Evolutionary conservation across 768 basidiomycete genomes (phyloP).

Genomic region (Pleurotus salmoneostramineus): DNA sequence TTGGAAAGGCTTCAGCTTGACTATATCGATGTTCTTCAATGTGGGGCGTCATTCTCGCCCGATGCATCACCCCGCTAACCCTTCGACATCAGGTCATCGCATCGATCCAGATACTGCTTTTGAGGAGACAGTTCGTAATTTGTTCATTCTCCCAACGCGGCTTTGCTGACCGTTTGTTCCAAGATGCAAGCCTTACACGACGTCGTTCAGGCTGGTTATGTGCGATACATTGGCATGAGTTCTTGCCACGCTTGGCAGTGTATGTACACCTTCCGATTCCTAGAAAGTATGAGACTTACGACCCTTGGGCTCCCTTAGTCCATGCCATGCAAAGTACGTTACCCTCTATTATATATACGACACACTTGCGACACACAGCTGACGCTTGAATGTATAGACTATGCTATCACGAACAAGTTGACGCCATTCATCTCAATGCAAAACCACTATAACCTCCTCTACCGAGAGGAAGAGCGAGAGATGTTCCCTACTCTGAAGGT

Average conservation of each 20-base stretch:
- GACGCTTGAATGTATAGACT: conserved; percentile 18
- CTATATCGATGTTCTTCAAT: conserved; percentile 58
- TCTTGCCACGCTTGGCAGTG: conserved; percentile 32
- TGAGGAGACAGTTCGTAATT: conserved; percentile 23
- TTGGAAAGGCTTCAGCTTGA: conserved; percentile 53
- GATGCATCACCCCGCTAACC: not conserved
- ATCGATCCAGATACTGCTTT: conserved; percentile 38
- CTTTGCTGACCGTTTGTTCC: not conserved
- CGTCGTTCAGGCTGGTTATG: conserved; percentile 40
- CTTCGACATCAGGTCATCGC: conserved; percentile 21
- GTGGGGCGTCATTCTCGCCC: conserved; percentile 18
- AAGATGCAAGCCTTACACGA: conserved; percentile 47
- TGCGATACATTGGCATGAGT: conserved; percentile 37
- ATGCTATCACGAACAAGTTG: conserved; percentile 36
- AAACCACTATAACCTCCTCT: conserved; percentile 52
- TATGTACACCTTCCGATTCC: not conserved
- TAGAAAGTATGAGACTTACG: not conserved
- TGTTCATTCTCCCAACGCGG: not conserved
- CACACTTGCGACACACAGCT: not conserved
- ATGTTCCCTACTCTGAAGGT: conserved; percentile 49
- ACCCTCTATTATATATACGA: not conserved
- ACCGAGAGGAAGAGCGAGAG: conserved; percentile 60
- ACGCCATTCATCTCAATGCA: conserved; percentile 65
- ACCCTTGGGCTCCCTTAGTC: not conserved
- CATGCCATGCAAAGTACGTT: conserved; percentile 14